Conservation (phyloP, 257 asterid species). For the Ophiorrhiza pumila region DNA sequence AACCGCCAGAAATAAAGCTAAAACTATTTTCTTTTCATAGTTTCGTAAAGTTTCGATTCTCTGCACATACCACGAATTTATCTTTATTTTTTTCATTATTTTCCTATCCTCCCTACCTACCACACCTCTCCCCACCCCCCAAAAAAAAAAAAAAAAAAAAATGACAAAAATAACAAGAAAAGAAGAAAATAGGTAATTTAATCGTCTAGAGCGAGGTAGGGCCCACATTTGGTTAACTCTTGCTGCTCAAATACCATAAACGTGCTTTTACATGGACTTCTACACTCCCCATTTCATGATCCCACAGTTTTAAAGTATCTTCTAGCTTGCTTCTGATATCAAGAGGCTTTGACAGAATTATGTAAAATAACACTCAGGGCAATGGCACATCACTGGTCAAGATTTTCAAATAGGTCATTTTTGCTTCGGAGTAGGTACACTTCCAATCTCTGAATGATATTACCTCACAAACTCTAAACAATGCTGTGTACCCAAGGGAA, state of each 20-base stretch:
- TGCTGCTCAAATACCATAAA: not conserved
- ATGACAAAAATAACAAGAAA: not conserved
- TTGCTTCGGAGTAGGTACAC: not conserved
- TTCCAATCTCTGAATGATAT: not conserved
- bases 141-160: not conserved
- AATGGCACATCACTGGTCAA: not conserved
- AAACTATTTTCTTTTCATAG: no score
- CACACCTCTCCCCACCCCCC: not conserved
- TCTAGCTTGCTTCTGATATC: not conserved
- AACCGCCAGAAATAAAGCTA: no score
- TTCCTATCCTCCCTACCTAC: no score
- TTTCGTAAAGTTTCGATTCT: no score
- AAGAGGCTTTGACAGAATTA: not conserved
- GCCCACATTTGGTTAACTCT: not conserved
- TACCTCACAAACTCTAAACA: not conserved
- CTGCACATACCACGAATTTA: no score
- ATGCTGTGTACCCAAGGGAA: not conserved
- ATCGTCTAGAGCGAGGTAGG: not conserved
- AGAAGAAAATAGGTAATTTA: not conserved
- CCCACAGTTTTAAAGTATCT: not conserved
- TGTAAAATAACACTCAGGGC: not conserved
- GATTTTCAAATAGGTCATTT: not conserved
- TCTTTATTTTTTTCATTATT: no score
- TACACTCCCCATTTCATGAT: not conserved
- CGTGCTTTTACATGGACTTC: not conserved